Evolutionary conservation across 1,284 basidiomycete genomes (phyloP), one percentile per base, ranked within the genome.

Genomic region (Cryptococcus sp.): DNA sequence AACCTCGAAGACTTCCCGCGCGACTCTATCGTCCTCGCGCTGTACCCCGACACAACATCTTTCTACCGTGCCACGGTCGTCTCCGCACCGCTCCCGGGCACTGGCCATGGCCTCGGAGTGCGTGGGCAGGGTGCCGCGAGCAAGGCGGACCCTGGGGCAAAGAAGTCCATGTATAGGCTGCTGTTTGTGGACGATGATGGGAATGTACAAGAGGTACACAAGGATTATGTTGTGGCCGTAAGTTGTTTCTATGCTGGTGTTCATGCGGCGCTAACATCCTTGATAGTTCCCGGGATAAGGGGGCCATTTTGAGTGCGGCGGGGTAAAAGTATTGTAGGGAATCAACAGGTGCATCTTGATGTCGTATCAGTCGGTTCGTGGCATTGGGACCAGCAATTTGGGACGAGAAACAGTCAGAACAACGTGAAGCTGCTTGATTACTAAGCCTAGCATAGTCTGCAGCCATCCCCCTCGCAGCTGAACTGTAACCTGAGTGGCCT

Each of bases 1-100:
- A 70, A 71, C 18, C 67, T 74, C 42, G 69, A 74, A 33, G 72
- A 76, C 43, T 77, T 71, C 52, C 70, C 78, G 0, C 53, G 63
- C 12, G 73, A 74, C 1, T 71, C 76, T 1, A 57, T 64, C 36
- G 79, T 81, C 39, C 70, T 81, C 47, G 80, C 76, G 0, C 65
- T 80, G 23, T 82, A 81, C 53, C 80, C 80, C 7, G 80, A 80
- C 40, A 82, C 80, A 8, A 81, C 80, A 0, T 71, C 72, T 0
- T 80, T 82, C 62, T 82, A 82, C 64, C 67, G 69, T 7, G 80
- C 79, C 2, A 71, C 71, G 0, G 77, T 81, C 50, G 61, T 77
- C 1, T 55, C 69, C 1, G 61, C 72, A 0, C 71, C 75, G 0
- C 47, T 68, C 13, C 64, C 68, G 9, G 66, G 68, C 0, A 68